phyloP scores from a whole-genome alignment of 2,329 filamentous ascomycete species.

The Lasiodiplodia citricola region DNA sequence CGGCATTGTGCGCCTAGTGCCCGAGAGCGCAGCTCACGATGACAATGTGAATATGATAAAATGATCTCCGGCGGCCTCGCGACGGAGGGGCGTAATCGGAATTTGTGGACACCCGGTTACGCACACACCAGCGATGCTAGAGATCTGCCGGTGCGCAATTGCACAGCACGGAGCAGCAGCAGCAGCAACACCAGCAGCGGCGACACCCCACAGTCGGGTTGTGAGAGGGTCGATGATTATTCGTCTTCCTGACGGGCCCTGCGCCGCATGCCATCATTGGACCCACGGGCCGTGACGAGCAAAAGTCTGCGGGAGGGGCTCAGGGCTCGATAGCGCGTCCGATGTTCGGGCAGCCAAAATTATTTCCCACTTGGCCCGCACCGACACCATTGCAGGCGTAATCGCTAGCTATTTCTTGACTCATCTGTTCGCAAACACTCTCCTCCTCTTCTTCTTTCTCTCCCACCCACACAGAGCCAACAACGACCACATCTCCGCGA shows the following conservation, averaged over 20 bases:
- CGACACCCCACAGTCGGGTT: background rate
- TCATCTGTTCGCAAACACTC: background rate
- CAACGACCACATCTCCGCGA: constrained; percentile 25
- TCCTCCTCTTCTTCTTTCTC: background rate
- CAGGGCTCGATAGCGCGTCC: constrained; percentile 16
- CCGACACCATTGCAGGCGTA: constrained; percentile 17
- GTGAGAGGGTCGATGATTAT: constrained; percentile 1
- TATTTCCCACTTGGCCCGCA: constrained; percentile 11
- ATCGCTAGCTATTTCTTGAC: constrained; percentile 23
- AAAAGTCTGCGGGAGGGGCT: constrained; percentile 22
- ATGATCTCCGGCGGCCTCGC: constrained; percentile 12
- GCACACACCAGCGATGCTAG: background rate
- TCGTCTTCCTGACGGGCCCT: background rate
- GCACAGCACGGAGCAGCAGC: background rate
- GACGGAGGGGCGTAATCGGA: constrained; percentile 1
- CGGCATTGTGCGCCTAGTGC: background rate
- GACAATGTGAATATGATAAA: constrained; percentile 20
- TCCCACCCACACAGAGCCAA: constrained; percentile 18
- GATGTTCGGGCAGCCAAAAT: constrained; percentile 24
- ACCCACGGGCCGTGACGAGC: constrained; percentile 18
- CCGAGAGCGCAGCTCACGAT: background rate
- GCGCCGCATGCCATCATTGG: constrained; percentile 21
- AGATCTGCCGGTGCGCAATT: background rate
- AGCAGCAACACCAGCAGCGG: background rate
- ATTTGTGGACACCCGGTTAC: constrained; percentile 6